Percentiles rank a stretch among this genome's conserved stretches.
Conservation (phyloP, 75 land plant species). For the Cunninghamia lanceolata region DNA sequence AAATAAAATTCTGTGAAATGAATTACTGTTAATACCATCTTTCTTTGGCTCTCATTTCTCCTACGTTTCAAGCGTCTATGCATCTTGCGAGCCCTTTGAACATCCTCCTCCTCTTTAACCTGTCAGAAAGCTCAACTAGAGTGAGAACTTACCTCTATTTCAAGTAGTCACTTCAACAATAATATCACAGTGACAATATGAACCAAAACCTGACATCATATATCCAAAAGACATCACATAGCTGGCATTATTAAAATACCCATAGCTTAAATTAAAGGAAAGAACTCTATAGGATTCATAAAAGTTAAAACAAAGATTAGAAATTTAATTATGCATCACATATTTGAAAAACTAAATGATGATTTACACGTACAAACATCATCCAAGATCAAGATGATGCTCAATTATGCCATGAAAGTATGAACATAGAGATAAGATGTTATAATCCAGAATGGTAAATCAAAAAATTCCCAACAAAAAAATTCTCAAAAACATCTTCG, state of each 20-base stretch:
- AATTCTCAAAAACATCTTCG: not conserved
- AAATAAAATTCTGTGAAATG: not conserved
- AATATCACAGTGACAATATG: not conserved
- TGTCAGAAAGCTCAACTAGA: conserved; percentile 10
- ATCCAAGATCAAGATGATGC: not conserved
- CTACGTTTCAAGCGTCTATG: conserved; percentile 57
- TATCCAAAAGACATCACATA: not conserved
- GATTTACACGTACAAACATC: not conserved
- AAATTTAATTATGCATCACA: not conserved
- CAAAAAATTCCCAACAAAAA: not conserved
- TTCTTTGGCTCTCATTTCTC: conserved; percentile 24
- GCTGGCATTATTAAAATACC: not conserved
- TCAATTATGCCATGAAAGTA: not conserved
- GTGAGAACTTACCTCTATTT: not conserved
- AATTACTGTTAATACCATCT: not conserved
- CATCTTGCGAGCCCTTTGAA: conserved; percentile 40
- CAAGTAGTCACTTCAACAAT: not conserved
- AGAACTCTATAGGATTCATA: not conserved
- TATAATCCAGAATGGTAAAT: not conserved
- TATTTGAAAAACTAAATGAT: not conserved
- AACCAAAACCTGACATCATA: not conserved
- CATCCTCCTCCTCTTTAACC: conserved; percentile 97
- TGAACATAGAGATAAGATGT: not conserved
- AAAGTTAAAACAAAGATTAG: not conserved
- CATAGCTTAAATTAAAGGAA: not conserved